Percentiles rank a stretch among this genome's conserved stretches.
These are phyloP conservation scores for Musa beccarii DNA, from an alignment of 176 grass and related monocot genomes.

Conservation along the genomic window DNA sequence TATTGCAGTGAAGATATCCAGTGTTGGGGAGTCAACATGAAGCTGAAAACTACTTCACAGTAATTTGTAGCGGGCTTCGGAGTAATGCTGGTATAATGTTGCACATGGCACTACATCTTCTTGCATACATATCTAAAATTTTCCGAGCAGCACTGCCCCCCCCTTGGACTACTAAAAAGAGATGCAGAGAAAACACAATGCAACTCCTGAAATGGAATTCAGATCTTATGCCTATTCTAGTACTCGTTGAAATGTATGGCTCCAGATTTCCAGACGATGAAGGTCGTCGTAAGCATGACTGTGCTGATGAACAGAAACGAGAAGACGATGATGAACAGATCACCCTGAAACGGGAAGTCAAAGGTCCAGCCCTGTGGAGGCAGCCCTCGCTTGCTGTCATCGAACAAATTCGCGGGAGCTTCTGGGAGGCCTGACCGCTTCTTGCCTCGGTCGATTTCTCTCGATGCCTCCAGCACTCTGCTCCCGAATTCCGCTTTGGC, in stretches of 20 bases:
- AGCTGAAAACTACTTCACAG: too few relatives aligned
- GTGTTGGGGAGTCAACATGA: too few relatives aligned
- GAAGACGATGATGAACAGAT: slow-evolving; percentile 52
- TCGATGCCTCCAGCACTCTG: slow-evolving; percentile 62
- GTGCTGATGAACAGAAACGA: slow-evolving; percentile 74
- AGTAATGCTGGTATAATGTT: not conserved
- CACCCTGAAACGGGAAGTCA: slow-evolving; percentile 58
- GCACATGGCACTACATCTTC: not conserved
- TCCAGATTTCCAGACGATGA: slow-evolving; percentile 77
- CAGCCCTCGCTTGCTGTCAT: slow-evolving; percentile 81
- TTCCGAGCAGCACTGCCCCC: not conserved
- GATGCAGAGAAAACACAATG: not conserved
- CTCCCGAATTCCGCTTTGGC: slow-evolving; percentile 62
- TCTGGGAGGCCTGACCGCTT: slow-evolving; percentile 55
- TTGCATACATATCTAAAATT: not conserved
- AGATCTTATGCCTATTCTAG: slow-evolving; percentile 2
- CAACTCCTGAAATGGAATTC: not conserved
- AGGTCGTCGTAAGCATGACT: slow-evolving; percentile 83
- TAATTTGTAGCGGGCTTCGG: too few relatives aligned
- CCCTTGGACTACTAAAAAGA: not conserved
- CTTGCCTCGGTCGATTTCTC: slow-evolving; percentile 51
- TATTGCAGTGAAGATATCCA: too few relatives aligned
- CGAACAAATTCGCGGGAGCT: slow-evolving; percentile 70
- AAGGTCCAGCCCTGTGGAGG: slow-evolving; percentile 66
- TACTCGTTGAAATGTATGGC: slow-evolving; percentile 97